Conservation (phyloP, 2,329 filamentous ascomycete genomes). For the Alternaria longipes region DNA sequence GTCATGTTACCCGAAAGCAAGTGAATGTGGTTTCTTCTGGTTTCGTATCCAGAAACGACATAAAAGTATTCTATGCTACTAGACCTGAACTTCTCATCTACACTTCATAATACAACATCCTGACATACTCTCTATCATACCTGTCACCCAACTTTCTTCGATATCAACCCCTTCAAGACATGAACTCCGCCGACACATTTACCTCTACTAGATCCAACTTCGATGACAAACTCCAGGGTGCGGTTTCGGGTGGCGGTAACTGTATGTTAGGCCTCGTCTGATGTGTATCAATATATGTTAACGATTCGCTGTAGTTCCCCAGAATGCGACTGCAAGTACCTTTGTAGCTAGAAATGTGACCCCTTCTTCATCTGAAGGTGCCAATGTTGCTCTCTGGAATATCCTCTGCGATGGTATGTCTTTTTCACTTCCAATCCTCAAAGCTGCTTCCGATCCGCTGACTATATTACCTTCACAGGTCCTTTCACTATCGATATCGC, state of each 20-base stretch:
- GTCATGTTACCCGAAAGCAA: background rate
- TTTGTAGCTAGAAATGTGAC: no score
- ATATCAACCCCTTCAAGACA: no score
- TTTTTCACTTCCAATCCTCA: background rate
- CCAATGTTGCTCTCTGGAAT: background rate
- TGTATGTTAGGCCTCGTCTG: background rate
- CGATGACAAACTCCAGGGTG: background rate
- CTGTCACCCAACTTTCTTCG: fast-evolving
- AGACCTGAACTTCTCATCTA: background rate
- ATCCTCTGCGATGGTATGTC: background rate
- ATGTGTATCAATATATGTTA: background rate
- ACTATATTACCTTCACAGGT: conserved; percentile 3
- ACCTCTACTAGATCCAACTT: background rate
- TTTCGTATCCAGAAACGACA: background rate
- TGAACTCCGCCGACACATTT: background rate
- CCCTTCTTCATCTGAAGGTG: background rate
- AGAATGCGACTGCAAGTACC: background rate
- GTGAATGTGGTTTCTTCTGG: background rate
- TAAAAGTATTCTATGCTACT: background rate
- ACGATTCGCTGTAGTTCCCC: background rate
- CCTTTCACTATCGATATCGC: conserved; percentile 16
- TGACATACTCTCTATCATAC: background rate
- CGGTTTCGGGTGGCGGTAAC: no score
- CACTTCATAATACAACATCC: background rate
- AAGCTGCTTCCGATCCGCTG: background rate